phyloP scores from a whole-genome alignment of 345 rosid species.

The Arabis alpina region DNA sequence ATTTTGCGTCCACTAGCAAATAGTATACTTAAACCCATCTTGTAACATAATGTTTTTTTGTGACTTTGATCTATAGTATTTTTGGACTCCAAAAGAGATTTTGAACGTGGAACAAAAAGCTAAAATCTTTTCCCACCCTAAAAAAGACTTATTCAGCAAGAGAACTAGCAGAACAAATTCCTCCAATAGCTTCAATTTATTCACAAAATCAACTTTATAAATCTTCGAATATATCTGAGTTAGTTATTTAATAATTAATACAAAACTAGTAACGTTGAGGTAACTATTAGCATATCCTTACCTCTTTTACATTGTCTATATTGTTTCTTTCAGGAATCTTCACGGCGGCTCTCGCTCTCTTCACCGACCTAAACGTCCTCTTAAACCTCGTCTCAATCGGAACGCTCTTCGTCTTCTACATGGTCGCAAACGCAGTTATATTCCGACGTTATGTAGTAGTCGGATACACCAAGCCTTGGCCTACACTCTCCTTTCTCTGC shows the following conservation, averaged over 20 bases:
- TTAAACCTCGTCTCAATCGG: conserved; percentile 82
- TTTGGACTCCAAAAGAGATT: conserved; percentile 8
- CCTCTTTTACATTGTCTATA: not conserved
- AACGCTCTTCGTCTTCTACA: conserved; percentile 88
- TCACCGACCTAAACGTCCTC: conserved; percentile 73
- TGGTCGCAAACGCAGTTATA: conserved; percentile 87
- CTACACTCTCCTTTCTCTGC: conserved; percentile 68
- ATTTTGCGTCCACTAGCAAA: not conserved
- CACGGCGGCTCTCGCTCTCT: conserved; percentile 81
- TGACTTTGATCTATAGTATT: not conserved
- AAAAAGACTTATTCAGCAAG: conserved; percentile 13
- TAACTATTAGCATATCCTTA: conserved; percentile 23
- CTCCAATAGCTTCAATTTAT: conserved; percentile 19
- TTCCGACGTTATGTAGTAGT: conserved; percentile 69
- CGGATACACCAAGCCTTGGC: conserved; percentile 70
- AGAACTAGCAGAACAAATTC: conserved; percentile 25
- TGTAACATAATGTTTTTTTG: not conserved
- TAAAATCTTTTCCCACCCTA: not conserved
- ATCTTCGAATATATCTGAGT: conserved; percentile 32
- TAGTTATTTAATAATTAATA: not conserved
- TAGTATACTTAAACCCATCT: not conserved
- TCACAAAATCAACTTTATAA: conserved; percentile 1
- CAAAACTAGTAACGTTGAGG: not conserved
- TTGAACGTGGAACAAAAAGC: conserved; percentile 18
- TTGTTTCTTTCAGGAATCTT: conserved; percentile 60